Base-by-base conservation (phyloP, 2,329 filamentous ascomycete species). In the Diaporthe vexans region DNA sequence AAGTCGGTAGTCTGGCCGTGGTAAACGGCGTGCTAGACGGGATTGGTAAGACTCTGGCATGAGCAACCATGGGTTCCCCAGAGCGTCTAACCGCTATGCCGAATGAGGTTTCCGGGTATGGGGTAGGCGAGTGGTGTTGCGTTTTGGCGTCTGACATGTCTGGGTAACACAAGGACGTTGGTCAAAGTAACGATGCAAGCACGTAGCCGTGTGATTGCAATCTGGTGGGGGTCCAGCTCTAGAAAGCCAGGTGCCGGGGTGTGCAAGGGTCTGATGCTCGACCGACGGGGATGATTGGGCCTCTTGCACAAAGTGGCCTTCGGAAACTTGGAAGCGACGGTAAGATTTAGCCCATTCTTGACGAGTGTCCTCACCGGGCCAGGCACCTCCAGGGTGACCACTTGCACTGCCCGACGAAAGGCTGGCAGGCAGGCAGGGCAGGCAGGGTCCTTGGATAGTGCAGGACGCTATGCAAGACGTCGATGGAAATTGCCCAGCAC, bases 1-100 rank as follows among this genome's bases (percentile, higher is more conserved):
- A 85, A 84, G 77, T 80, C 79, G 76, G 73, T 51, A 75, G 73
- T 59, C 63, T 73, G 52, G 8, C 43, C 63, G 63, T 68, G 46
- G n/a, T 4, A 24, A 68, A 68, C 63, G 76, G 74, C 75, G 77
- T 77, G 77, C 77, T 80, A 78, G 80, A 78, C 77, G 76, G 63
- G 69, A 40, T 33, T 40, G 77, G 77, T 75, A 70, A 73, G 70
- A 70, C 48, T 59, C 35, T 58, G 43, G 13, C 29, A 52, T n/a
- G 24, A 24, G 37, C 63, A 56, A 61, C 48, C 73, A 71, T 54
- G 72, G 65, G 40, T 29, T 68, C 58, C 73, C 73, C 58, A 69
- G 71, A 69, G 33, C 26, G 72, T 37, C 52, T 46, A 46, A 43
- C 61, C 61, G 52, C 51, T 70, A 61, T 70, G 37, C 33, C 57